phyloP scores from a whole-genome alignment of 176 grass and related monocot genomes.

The Echinochloa phyllopogon region DNA sequence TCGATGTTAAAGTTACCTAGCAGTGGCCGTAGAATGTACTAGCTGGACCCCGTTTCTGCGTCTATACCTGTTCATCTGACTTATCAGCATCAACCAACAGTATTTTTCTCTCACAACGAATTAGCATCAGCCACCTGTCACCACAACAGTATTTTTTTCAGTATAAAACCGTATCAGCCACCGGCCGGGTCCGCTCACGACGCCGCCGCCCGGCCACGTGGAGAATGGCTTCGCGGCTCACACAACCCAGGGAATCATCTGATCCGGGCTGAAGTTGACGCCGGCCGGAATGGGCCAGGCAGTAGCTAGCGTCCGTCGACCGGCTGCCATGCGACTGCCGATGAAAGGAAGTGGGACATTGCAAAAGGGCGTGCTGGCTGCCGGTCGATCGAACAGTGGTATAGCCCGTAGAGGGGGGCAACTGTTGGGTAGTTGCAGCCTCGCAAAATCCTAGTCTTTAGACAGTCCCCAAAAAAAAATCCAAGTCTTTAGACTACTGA shows the following conservation, averaged over 20 bases:
- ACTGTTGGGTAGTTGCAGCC: slow-evolving; percentile 14
- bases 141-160: no score
- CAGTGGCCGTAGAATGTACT: not conserved
- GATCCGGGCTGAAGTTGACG: not conserved
- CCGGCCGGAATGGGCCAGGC: not conserved
- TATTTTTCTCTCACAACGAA: no score
- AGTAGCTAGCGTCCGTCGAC: not conserved
- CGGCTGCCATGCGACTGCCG: not conserved
- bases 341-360: not conserved
- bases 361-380: not conserved
- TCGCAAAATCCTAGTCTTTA: not conserved
- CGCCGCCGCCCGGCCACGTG: slow-evolving; percentile 14
- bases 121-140: no score
- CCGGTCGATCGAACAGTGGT: not conserved
- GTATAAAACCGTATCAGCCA: no score
- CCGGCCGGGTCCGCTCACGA: no score
- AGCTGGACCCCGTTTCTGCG: not conserved
- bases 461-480: no score
- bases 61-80: no score
- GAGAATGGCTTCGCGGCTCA: not conserved
- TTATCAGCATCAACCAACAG: no score
- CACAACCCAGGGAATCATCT: not conserved
- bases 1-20: not conserved
- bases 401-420: not conserved
- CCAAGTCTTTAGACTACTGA: not conserved